phyloP scores from a whole-genome alignment of 345 rosid genomes.

The Euphorbia lathyris region DNA sequence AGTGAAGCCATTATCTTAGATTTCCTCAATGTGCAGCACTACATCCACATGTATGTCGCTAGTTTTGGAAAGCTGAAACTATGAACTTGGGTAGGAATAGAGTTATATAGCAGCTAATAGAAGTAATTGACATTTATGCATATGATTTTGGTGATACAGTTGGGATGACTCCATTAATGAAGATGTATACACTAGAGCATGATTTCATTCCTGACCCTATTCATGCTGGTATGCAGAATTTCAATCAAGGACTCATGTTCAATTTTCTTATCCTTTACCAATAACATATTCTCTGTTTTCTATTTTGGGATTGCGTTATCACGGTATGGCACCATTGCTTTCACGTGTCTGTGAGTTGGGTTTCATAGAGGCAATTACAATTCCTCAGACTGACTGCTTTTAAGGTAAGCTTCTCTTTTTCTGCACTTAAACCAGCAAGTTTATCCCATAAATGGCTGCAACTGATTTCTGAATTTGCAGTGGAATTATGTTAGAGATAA shows the following conservation, averaged over 20 bases:
- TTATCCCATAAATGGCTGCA: too few relatives aligned
- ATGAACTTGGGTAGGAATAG: too few relatives aligned
- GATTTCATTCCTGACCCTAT: constrained; percentile 98
- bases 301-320: constrained; percentile 83
- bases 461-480: too few relatives aligned
- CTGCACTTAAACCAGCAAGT: too few relatives aligned
- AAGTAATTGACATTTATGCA: constrained; percentile 84
- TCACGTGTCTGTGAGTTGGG: too few relatives aligned
- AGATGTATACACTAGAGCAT: constrained; percentile 98
- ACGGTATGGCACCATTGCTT: constrained; percentile 89
- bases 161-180: constrained; percentile 93
- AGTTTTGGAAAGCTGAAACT: too few relatives aligned
- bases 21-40: too few relatives aligned
- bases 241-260: not conserved
- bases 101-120: too few relatives aligned
- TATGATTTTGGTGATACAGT: constrained; percentile 87
- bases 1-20: too few relatives aligned
- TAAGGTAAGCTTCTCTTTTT: constrained; percentile 40
- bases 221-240: constrained; percentile 60
- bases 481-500: too few relatives aligned
- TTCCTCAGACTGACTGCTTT: constrained; percentile 85
- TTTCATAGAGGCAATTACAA: constrained; percentile 84
- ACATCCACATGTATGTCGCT: too few relatives aligned
- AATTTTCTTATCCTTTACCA: not conserved
- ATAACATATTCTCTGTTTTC: constrained; percentile 13